Conservation (phyloP, 805 yeast species). For the Kregervanrija delftensis region DNA sequence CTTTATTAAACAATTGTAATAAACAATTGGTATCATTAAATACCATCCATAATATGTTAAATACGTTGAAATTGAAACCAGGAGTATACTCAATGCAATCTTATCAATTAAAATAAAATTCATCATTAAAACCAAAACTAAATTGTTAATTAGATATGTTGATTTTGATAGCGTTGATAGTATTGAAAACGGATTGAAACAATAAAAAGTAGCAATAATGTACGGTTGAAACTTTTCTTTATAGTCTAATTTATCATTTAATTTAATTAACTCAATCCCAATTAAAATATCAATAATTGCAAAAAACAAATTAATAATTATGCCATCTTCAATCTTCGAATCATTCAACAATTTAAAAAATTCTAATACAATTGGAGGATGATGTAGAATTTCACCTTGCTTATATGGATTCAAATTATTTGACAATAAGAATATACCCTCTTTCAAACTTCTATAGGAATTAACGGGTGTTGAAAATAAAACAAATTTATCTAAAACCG, state of each 20-base stretch:
- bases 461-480: conserved; percentile 69
- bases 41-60: conserved; percentile 57
- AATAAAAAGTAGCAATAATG: conserved; percentile 42
- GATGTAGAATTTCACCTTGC: conserved; percentile 81
- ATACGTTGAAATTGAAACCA: conserved; percentile 58
- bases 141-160: conserved; percentile 52
- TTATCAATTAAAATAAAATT: conserved; percentile 37
- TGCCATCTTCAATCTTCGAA: conserved; percentile 11
- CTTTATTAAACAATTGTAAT: conserved; percentile 13
- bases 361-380: conserved; percentile 66
- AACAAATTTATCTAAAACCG: conserved; percentile 41
- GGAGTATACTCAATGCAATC: conserved; percentile 37
- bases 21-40: conserved; percentile 51
- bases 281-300: conserved; percentile 53
- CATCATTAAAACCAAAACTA: conserved; percentile 43
- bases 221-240: conserved; percentile 12
- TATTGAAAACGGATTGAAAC: conserved; percentile 76
- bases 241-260: conserved; percentile 36
- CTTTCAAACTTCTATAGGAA: conserved; percentile 57
- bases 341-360: conserved; percentile 35
- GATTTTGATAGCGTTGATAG: conserved; percentile 65
- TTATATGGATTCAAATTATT: conserved; percentile 56
- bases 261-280: conserved; percentile 44
- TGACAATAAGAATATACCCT: conserved; percentile 56
- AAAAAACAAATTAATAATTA: conserved; percentile 36